These are phyloP conservation scores for Helicosporidium sp. DNA, from an alignment of 139 green algal species.

Conservation along the genomic window DNA sequence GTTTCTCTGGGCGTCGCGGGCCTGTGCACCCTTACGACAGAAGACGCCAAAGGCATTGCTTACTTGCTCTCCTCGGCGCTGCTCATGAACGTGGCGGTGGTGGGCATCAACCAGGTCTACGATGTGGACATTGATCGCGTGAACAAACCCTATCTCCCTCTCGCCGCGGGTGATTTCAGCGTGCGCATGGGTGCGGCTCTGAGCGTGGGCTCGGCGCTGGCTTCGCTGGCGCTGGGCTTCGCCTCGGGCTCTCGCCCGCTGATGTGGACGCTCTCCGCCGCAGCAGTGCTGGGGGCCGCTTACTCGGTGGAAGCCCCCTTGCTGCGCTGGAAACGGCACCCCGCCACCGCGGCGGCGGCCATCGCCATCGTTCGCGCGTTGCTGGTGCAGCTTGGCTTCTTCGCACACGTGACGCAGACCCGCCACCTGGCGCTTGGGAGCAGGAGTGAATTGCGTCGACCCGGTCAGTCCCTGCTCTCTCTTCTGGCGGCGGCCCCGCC, in stretches of 20 bases:
- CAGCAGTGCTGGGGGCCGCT: constrained; percentile 56
- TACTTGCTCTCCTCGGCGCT: constrained; percentile 66
- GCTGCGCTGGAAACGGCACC: constrained; percentile 78
- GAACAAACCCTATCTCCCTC: constrained; percentile 93
- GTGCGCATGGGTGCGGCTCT: constrained; percentile 19
- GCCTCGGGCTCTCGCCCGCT: constrained; percentile 30
- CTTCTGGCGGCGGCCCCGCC: too few relatives aligned
- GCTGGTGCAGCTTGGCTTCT: constrained; percentile 75
- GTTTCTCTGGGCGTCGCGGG: constrained; percentile 33
- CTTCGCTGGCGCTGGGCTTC: constrained; percentile 19
- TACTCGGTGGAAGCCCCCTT: constrained; percentile 74
- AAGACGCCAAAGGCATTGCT: constrained; percentile 14
- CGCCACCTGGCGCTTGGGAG: constrained; percentile 23
- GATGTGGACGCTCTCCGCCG: constrained; percentile 47
- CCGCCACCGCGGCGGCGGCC: constrained; percentile 56
- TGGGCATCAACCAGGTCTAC: constrained; percentile 50
- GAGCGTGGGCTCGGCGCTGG: constrained; percentile 3
- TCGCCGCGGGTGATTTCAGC: constrained; percentile 69
- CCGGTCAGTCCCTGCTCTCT: constrained; percentile 21
- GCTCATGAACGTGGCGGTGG: constrained; percentile 85
- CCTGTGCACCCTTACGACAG: too few relatives aligned
- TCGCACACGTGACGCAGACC: constrained; percentile 69
- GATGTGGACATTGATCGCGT: constrained; percentile 35
- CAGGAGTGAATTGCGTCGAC: constrained; percentile 5
- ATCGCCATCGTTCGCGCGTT: constrained; percentile 60